phyloP scores from a whole-genome alignment of 1,284 basidiomycete genomes.

The Omphalotus olearius region DNA sequence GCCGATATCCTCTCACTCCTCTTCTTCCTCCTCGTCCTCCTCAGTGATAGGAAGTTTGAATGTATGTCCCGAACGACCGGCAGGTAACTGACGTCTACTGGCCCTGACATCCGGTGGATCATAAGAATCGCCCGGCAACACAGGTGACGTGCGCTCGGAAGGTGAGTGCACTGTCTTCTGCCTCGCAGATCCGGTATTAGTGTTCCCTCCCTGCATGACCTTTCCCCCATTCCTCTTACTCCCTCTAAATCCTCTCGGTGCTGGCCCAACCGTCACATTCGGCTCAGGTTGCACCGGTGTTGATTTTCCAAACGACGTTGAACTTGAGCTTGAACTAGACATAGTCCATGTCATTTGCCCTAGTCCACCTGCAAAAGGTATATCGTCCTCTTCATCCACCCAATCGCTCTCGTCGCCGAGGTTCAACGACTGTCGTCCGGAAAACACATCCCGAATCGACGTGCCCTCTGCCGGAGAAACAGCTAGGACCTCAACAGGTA shows the following conservation, averaged over 20 bases:
- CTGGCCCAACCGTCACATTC: conserved; percentile 37
- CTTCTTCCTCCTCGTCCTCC: conserved; percentile 74
- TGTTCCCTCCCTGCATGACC: conserved; percentile 19
- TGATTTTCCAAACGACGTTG: not conserved
- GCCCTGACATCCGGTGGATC: conserved; percentile 46
- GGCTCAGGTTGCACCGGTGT: conserved; percentile 21
- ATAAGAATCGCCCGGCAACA: conserved; percentile 44
- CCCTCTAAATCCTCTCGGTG: conserved; percentile 30
- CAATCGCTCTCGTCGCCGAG: conserved; percentile 76
- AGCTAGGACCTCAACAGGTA: conserved; percentile 68
- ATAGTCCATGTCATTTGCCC: conserved; percentile 59
- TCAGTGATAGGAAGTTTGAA: conserved; percentile 69
- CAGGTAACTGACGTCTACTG: conserved; percentile 63
- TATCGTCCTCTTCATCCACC: conserved; percentile 81
- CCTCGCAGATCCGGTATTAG: conserved; percentile 16
- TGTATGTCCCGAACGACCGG: conserved; percentile 54
- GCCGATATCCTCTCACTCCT: conserved; percentile 28
- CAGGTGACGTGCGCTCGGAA: conserved; percentile 51
- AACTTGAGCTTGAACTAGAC: conserved; percentile 14
- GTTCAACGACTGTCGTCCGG: conserved; percentile 54
- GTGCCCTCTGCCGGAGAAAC: conserved; percentile 55
- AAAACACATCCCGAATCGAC: conserved; percentile 72
- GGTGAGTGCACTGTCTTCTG: conserved; percentile 54
- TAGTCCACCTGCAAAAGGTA: conserved; percentile 73
- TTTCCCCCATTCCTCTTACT: conserved; percentile 21